Evolutionary conservation across 192 early-diverging fungal species (phyloP).

Genomic region (Rhizoclosmatium sp.): DNA sequence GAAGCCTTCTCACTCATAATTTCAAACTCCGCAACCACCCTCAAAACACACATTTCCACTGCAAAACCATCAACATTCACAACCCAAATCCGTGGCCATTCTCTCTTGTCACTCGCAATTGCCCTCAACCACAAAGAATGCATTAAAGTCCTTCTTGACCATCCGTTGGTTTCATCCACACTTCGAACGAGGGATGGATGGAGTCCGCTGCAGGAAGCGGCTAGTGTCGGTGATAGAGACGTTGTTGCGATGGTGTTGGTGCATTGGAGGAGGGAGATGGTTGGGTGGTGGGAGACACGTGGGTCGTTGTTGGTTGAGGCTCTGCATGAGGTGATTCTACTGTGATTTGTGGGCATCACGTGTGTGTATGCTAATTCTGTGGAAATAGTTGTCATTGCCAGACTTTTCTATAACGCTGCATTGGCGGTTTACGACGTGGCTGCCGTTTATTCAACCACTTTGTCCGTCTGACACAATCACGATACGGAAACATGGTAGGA

Average conservation of each 20-base stretch:
- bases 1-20: too few relatives aligned
- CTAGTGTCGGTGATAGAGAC: constrained; percentile 53
- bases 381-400: neutral
- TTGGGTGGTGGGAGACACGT: constrained; percentile 41
- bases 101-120: constrained; percentile 58
- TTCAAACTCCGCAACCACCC: too few relatives aligned
- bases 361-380: constrained; percentile 12
- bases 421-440: constrained; percentile 54
- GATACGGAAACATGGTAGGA: constrained; percentile 52
- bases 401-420: constrained; percentile 58
- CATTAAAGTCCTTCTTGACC: constrained; percentile 46
- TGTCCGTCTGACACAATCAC: constrained; percentile 50
- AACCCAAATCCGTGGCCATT: constrained; percentile 38
- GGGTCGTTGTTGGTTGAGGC: constrained; percentile 43
- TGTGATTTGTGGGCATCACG: constrained; percentile 1
- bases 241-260: constrained; percentile 41
- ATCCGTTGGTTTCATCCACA: constrained; percentile 39
- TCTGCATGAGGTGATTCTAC: constrained; percentile 30
- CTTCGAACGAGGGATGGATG: constrained; percentile 53
- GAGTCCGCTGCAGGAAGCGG: constrained; percentile 63
- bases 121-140: constrained; percentile 46
- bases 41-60: too few relatives aligned
- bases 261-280: constrained; percentile 42
- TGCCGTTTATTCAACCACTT: constrained; percentile 56
- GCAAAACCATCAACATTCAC: too few relatives aligned